Base-by-base conservation (phyloP, 2,329 filamentous ascomycete species). In the Mycocentrospora acerina region DNA sequence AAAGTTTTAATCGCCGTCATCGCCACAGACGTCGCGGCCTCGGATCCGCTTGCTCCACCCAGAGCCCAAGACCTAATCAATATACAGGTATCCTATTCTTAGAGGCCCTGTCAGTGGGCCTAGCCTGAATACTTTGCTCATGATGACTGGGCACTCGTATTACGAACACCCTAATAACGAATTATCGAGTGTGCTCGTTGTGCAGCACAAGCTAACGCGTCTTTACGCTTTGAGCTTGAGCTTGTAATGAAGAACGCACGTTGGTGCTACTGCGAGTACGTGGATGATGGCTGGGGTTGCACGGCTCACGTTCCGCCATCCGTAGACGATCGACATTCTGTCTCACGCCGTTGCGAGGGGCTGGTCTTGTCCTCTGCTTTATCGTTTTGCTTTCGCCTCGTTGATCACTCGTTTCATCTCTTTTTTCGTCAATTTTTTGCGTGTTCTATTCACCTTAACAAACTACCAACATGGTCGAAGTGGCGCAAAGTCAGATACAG, bases 101-200 rank as follows among this genome's bases (percentile, higher is more conserved):
- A 14, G 14, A 29, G 19, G 24, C 29, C 14, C 24, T 32, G 27
- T 46, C 32, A 38, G 40, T 35, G 35, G 35, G 42, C 37, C 26
- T 16, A 19, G 24, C 22, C 18, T 25, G 11, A 18, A 18, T 24
- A 16, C 29, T 30, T 25, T 33, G 35, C 34, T 30, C 33, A 42
- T 29, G 34, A 45, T 44, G 42, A 43, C 32, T 37, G 32, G 44
- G 42, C 32, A 44, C 39, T 53, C 39, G 40, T 37, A 45, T 42
- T 45, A 51, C 44, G 44, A 44, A 36, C 31, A n/a, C n/a, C n/a
- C 26, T 26, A 29, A 39, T 41, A 40, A 45, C 54, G 50, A 56
- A 53, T 60, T 46, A 55, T 44, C 40, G 42, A 46, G 35, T 48
- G 47, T 47, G 46, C 42, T 48, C 46, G 45, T 45, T 31, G 56